Conservation (phyloP, 139 green algal species). For the Closterium sp. region DNA sequence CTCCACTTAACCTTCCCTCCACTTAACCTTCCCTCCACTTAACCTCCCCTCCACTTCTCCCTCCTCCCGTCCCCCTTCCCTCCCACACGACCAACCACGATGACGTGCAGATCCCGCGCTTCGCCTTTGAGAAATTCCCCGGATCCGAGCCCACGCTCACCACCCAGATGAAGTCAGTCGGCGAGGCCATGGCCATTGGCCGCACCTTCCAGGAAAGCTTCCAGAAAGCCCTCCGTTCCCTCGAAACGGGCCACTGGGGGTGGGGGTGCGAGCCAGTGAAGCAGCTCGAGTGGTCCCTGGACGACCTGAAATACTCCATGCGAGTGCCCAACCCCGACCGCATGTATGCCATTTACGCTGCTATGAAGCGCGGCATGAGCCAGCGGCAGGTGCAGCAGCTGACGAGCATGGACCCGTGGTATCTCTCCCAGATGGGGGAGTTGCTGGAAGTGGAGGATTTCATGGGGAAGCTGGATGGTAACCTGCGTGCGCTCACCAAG, state of each 20-base stretch:
- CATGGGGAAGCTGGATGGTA: conserved; percentile 59
- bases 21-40: no score
- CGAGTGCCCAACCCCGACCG: conserved; percentile 51
- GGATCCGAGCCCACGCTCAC: conserved; percentile 83
- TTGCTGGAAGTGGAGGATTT: no score
- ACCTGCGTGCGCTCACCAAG: conserved; percentile 67
- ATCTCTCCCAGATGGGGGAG: conserved; percentile 79
- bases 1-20: not conserved
- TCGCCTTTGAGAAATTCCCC: conserved; percentile 99
- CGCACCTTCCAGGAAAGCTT: conserved; percentile 96
- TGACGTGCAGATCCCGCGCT: conserved; percentile 79
- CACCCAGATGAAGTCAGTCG: conserved; percentile 86
- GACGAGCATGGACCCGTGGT: conserved; percentile 97
- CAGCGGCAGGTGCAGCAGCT: conserved; percentile 74
- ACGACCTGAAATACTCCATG: conserved; percentile 78
- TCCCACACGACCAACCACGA: no score
- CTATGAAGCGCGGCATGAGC: conserved; percentile 82
- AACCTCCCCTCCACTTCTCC: no score
- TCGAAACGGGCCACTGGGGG: conserved; percentile 75
- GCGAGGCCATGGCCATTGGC: conserved; percentile 98
- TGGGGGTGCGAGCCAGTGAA: conserved; percentile 47
- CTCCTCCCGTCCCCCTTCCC: no score
- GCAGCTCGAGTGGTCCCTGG: conserved; percentile 60
- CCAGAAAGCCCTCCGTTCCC: conserved; percentile 92
- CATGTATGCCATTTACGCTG: conserved; percentile 76